phyloP scores from a whole-genome alignment of 1,139 yeast genomes.

The Pichia norvegensis region DNA sequence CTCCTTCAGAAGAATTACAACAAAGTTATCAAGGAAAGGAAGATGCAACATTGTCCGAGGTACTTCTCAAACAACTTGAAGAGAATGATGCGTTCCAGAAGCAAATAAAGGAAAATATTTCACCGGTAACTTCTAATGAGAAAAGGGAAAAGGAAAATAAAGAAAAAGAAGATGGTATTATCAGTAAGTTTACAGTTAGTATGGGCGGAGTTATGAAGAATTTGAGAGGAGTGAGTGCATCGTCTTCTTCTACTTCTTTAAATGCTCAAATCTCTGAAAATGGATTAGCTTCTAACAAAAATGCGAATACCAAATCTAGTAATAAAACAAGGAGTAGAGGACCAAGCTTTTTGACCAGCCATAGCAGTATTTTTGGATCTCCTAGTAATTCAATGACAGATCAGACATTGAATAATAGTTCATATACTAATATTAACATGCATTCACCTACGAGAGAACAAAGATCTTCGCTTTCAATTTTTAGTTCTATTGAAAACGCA shows the following conservation, averaged over 20 bases:
- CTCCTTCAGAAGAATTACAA: not conserved
- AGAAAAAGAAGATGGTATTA: constrained; percentile 22
- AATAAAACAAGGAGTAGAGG: constrained; percentile 23
- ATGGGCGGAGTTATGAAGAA: constrained; percentile 29
- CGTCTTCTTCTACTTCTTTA: constrained; percentile 24
- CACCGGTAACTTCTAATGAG: not conserved
- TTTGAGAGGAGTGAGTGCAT: constrained; percentile 25
- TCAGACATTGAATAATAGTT: not conserved
- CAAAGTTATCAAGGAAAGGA: not conserved
- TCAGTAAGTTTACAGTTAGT: constrained; percentile 24
- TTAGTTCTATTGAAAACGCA: constrained; percentile 27
- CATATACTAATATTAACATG: not conserved
- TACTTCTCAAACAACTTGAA: constrained; percentile 21
- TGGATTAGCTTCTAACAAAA: not conserved
- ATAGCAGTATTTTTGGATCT: constrained; percentile 20
- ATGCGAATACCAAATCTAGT: not conserved
- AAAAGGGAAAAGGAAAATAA: not conserved
- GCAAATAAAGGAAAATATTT: not conserved
- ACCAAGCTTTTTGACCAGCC: constrained; percentile 23
- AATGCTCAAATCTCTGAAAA: constrained; percentile 14
- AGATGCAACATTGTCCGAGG: constrained; percentile 12
- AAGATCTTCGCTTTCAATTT: constrained; percentile 13
- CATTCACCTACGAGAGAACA: constrained; percentile 12
- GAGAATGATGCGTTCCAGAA: constrained; percentile 21
- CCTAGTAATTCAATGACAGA: constrained; percentile 7